phyloP scores from a whole-genome alignment of 768 basidiomycete genomes.

The Tricholoma flavovirens region DNA sequence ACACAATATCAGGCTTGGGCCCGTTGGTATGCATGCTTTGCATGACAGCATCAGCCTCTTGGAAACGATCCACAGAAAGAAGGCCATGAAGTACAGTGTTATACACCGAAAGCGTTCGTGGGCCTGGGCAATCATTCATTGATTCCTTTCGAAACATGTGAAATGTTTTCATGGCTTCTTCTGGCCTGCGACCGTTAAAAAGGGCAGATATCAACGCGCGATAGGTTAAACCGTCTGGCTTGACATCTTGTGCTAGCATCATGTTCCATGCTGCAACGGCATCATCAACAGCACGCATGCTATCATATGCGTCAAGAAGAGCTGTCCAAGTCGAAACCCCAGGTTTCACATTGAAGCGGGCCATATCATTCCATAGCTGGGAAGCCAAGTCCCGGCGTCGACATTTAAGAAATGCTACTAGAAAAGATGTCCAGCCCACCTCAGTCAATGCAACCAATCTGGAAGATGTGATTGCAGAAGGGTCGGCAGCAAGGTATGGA shows the following conservation, averaged over 20 bases:
- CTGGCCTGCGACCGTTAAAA: conserved; percentile 43
- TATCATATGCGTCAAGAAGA: conserved; percentile 57
- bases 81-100: conserved; percentile 75
- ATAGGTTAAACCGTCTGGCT: conserved; percentile 61
- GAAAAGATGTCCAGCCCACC: conserved; percentile 57
- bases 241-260: conserved; percentile 51
- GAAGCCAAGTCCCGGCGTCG: conserved; percentile 53
- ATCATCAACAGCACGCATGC: conserved; percentile 42
- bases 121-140: conserved; percentile 14
- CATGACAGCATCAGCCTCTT: conserved; percentile 38
- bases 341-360: conserved; percentile 41
- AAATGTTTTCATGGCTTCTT: conserved; percentile 50
- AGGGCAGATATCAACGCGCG: conserved; percentile 63
- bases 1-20: conserved; percentile 63
- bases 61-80: conserved; percentile 37
- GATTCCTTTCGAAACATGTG: conserved; percentile 39
- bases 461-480: conserved; percentile 28
- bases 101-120: conserved; percentile 42
- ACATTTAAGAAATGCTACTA: conserved; percentile 57
- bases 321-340: conserved; percentile 63
- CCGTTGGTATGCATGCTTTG: conserved; percentile 41
- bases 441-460: conserved; percentile 50
- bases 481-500: conserved; percentile 47
- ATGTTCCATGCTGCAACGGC: conserved; percentile 57
- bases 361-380: conserved; percentile 65